Conservation (phyloP, 2,329 filamentous ascomycete species). For the Madurella fahalii region DNA sequence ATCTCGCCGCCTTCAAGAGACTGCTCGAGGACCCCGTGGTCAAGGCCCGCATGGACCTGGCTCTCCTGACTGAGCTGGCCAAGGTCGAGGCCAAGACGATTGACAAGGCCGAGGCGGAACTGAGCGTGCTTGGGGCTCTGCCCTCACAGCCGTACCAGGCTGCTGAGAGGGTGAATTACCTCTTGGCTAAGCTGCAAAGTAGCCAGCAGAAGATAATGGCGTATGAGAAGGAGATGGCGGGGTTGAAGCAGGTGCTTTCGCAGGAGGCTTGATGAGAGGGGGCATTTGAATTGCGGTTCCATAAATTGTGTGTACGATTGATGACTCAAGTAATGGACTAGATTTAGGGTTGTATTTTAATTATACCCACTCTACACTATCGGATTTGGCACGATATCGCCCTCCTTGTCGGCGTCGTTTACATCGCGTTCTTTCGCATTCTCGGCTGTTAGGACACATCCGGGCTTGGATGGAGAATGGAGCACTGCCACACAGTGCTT, state of each 20-base stretch:
- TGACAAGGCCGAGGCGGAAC: conserved; percentile 73
- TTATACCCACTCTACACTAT: too few relatives aligned
- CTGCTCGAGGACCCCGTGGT: conserved; percentile 70
- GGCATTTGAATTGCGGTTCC: too few relatives aligned
- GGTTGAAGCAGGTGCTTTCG: conserved; percentile 65
- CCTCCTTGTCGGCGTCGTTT: too few relatives aligned
- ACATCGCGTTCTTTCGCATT: too few relatives aligned
- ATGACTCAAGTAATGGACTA: too few relatives aligned
- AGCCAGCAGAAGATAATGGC: conserved; percentile 70
- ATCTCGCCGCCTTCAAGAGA: conserved; percentile 73
- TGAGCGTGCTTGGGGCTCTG: conserved; percentile 65
- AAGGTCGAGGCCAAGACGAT: conserved; percentile 71
- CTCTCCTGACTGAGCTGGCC: conserved; percentile 63
- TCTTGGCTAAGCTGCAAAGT: conserved; percentile 67
- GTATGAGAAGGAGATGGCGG: conserved; percentile 68
- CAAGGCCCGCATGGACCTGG: conserved; percentile 67
- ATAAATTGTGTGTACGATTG: too few relatives aligned
- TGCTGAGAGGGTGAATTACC: conserved; percentile 61
- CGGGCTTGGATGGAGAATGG: too few relatives aligned
- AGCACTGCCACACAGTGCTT: too few relatives aligned
- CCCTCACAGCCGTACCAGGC: conserved; percentile 68
- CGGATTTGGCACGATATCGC: too few relatives aligned
- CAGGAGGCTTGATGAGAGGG: conserved; percentile 32
- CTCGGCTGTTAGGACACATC: too few relatives aligned
- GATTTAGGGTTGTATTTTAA: too few relatives aligned